Conservation (phyloP, 495 filamentous ascomycete species). For the Clohesyomyces aquaticus region DNA sequence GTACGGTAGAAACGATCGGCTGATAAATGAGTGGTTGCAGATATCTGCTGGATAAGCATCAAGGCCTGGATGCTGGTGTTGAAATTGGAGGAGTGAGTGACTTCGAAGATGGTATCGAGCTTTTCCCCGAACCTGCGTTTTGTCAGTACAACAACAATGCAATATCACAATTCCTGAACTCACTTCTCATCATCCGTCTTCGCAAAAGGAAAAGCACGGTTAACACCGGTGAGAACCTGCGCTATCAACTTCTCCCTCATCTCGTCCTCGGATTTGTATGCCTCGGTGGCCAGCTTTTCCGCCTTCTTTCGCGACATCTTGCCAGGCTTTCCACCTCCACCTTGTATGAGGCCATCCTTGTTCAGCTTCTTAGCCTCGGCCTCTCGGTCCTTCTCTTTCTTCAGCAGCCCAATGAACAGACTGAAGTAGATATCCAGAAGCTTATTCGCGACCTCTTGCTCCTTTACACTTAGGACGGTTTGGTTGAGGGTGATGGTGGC, state of each 20-base stretch:
- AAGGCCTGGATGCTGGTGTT: conserved; percentile 97
- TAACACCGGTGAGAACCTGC: conserved; percentile 88
- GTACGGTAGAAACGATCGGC: conserved; percentile 93
- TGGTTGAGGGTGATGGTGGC: conserved; percentile 96
- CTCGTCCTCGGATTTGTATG: conserved; percentile 59
- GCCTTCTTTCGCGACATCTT: conserved; percentile 55
- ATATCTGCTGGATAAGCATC: conserved; percentile 93
- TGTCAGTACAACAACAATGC: conserved; percentile 5
- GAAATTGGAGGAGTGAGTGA: conserved; percentile 97
- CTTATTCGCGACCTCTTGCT: conserved; percentile 78
- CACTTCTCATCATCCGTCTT: conserved; percentile 73
- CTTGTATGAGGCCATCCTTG: conserved; percentile 53
- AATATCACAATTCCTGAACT: conserved; percentile 40
- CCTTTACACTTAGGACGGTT: conserved; percentile 82
- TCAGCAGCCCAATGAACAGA: conserved; percentile 76
- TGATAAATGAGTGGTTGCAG: conserved; percentile 72
- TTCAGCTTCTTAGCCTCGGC: conserved; percentile 29
- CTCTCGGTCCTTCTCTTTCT: conserved; percentile 53
- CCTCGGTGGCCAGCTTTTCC: conserved; percentile 59
- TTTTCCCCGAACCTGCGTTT: conserved; percentile 68
- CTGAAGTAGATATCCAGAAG: conserved; percentile 88
- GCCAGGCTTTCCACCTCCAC: conserved; percentile 54
- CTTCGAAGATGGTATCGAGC: conserved; percentile 88
- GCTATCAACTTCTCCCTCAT: conserved; percentile 87
- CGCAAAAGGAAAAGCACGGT: conserved; percentile 92